phyloP scores from a whole-genome alignment of 2,329 filamentous ascomycete species.

The Ophiosphaerella korrae region DNA sequence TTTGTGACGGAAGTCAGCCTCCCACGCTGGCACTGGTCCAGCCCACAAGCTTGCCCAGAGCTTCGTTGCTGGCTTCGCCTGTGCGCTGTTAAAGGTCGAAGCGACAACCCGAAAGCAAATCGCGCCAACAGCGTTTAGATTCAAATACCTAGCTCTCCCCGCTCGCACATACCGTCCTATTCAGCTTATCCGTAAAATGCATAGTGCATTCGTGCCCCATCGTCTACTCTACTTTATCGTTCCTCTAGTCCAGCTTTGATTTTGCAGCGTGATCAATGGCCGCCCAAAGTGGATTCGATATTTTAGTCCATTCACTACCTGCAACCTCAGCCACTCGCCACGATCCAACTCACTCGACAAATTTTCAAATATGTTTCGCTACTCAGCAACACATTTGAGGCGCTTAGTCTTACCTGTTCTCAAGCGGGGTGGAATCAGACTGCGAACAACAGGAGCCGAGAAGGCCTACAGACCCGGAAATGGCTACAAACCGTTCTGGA shows the following conservation, averaged over 20 bases:
- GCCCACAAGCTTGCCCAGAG: conserved; percentile 16
- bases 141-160: conserved; percentile 38
- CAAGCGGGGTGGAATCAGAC: conserved; percentile 33
- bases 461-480: conserved; percentile 22
- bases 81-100: conserved; percentile 36
- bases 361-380: conserved; percentile 40
- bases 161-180: conserved; percentile 29
- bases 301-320: conserved; percentile 14
- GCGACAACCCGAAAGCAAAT: conserved; percentile 29
- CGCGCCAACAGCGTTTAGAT: conserved; percentile 45
- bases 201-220: conserved; percentile 25
- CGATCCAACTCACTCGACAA: conserved; percentile 12
- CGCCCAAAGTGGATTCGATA: conserved; percentile 21
- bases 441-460: conserved; percentile 32
- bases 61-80: conserved; percentile 34
- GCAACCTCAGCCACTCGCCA: conserved; percentile 18
- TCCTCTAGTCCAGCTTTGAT: conserved; percentile 23
- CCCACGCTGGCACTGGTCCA: conserved; percentile 32
- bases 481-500: conserved; percentile 50
- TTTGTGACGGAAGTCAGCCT: conserved; percentile 34
- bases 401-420: conserved; percentile 35
- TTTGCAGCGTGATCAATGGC: conserved; percentile 32
- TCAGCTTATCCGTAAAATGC: conserved; percentile 35
- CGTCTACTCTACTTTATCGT: conserved; percentile 21
- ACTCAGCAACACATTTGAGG: conserved; percentile 32